Evolutionary conservation across 805 yeast species (phyloP).

Genomic region (Ogataea pignaliae): DNA sequence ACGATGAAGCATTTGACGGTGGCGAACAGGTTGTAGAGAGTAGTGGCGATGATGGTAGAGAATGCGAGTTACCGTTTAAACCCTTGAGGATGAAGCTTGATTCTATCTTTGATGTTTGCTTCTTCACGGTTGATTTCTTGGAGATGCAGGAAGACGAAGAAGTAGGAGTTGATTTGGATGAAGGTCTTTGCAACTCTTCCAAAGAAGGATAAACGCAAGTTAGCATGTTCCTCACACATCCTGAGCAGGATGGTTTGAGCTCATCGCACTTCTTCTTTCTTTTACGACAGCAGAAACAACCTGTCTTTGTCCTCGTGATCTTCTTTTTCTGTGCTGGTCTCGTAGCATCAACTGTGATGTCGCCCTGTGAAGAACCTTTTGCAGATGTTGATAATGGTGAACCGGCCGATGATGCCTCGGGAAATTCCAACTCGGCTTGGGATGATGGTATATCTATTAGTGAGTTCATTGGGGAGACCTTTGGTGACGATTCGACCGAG

Average conservation of each 20-base stretch:
- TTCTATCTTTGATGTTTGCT: not conserved
- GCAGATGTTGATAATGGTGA: too few species aligned
- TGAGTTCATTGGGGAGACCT: slow-evolving; percentile 6
- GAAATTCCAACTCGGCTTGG: not conserved
- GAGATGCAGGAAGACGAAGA: not conserved
- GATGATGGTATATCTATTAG: slow-evolving; percentile 1
- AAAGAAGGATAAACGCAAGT: slow-evolving; percentile 31
- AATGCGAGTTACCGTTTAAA: not conserved
- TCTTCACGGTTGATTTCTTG: not conserved
- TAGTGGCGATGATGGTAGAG: too few species aligned
- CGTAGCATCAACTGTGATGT: too few species aligned
- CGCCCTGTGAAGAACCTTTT: too few species aligned
- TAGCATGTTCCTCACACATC: slow-evolving; percentile 30
- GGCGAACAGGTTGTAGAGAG: not conserved
- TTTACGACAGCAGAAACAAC: slow-evolving; percentile 35
- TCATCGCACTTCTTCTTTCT: slow-evolving; percentile 38
- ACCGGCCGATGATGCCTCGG: too few species aligned
- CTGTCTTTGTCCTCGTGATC: slow-evolving; percentile 34
- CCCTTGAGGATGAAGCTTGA: not conserved
- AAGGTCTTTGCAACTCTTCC: slow-evolving; percentile 15
- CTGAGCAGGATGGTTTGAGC: slow-evolving; percentile 31
- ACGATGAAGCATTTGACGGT: too few species aligned
- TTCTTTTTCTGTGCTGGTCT: slow-evolving; percentile 17
- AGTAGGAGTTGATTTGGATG: slow-evolving; percentile 1
- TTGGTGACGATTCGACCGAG: slow-evolving; percentile 20